phyloP scores from a whole-genome alignment of 139 green algal species.

The Bryopsis sp. region DNA sequence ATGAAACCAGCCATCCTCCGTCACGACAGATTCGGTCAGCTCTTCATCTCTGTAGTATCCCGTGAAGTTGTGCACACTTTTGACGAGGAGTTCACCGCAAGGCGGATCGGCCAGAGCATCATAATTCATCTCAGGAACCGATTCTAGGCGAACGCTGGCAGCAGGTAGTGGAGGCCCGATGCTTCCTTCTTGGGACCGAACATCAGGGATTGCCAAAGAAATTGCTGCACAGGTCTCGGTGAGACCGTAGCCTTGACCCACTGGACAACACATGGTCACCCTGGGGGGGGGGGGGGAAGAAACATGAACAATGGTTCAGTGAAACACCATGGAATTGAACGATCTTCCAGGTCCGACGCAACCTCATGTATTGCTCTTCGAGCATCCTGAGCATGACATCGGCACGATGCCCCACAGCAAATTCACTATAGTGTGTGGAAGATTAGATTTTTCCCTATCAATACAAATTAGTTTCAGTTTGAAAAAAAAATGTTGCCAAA shows the following conservation, averaged over 20 bases:
- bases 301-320: too few relatives aligned
- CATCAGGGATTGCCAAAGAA: slow-evolving; percentile 55
- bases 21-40: neutral
- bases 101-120: slow-evolving; percentile 28
- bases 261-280: slow-evolving; percentile 42
- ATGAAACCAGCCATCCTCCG: slow-evolving; percentile 14
- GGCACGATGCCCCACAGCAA: too few relatives aligned
- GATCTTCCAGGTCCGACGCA: too few relatives aligned
- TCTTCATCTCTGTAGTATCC: slow-evolving; percentile 58
- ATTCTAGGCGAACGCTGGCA: slow-evolving; percentile 33
- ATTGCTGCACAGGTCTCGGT: slow-evolving; percentile 82
- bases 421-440: too few relatives aligned
- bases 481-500: too few relatives aligned
- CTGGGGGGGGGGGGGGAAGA: too few relatives aligned
- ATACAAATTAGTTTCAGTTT: too few relatives aligned
- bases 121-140: slow-evolving; percentile 39
- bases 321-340: too few relatives aligned
- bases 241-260: slow-evolving; percentile 78
- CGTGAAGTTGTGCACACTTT: slow-evolving; percentile 24
- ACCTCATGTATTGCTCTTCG: too few relatives aligned
- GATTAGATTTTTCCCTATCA: too few relatives aligned
- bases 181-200: slow-evolving; percentile 22
- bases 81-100: slow-evolving; percentile 50
- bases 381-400: too few relatives aligned
- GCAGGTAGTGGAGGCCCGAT: slow-evolving; percentile 18